phyloP scores from a whole-genome alignment of 768 basidiomycete genomes.

The Lentinula sp. region DNA sequence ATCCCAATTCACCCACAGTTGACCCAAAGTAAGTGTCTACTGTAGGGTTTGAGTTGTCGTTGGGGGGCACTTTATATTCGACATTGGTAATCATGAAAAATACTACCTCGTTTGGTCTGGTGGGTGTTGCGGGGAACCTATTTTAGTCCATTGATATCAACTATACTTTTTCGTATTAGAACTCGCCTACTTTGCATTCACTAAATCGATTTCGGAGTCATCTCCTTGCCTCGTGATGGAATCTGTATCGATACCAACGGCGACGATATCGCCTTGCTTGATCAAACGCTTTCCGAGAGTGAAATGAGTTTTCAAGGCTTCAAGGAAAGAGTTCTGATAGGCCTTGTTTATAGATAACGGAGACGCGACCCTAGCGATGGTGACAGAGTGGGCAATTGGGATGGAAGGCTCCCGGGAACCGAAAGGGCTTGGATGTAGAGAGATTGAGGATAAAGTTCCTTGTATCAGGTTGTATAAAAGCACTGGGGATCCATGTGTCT shows the following conservation, averaged over 20 bases:
- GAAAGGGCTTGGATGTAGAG: constrained; percentile 52
- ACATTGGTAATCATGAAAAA: constrained; percentile 79
- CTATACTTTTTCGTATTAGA: neutral
- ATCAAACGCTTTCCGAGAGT: constrained; percentile 46
- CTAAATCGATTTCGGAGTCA: constrained; percentile 15
- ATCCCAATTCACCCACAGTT: constrained; percentile 70
- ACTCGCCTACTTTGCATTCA: constrained; percentile 15
- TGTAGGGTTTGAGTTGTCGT: constrained; percentile 11
- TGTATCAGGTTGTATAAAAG: constrained; percentile 49
- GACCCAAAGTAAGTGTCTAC: constrained; percentile 48
- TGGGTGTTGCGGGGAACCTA: constrained; percentile 14
- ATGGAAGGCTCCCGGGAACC: constrained; percentile 52
- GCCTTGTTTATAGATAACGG: constrained; percentile 58
- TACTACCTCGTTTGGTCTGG: constrained; percentile 41
- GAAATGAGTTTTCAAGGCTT: constrained; percentile 62
- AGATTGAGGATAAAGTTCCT: constrained; percentile 21
- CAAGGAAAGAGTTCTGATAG: constrained; percentile 58
- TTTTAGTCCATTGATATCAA: neutral
- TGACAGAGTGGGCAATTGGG: constrained; percentile 64
- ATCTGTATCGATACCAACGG: constrained; percentile 57
- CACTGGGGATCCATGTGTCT: constrained; percentile 37
- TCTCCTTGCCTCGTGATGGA: constrained; percentile 16
- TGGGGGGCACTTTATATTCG: constrained; percentile 52
- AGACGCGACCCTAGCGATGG: constrained; percentile 77
- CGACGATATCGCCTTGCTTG: constrained; percentile 70